Conservation (phyloP, 495 filamentous ascomycete species). For the Pseudomonodictys pantanalensis region DNA sequence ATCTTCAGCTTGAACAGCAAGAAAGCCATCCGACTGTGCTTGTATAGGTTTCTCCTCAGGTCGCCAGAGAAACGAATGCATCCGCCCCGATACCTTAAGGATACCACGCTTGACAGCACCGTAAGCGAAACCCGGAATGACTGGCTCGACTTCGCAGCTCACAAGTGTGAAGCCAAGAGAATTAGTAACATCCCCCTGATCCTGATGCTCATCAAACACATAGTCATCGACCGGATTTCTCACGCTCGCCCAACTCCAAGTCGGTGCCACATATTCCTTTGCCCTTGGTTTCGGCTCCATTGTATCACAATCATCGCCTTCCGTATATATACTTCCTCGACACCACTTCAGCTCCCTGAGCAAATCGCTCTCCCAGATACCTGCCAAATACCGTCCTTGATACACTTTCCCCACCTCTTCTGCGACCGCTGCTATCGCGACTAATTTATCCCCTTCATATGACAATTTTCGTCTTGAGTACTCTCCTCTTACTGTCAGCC, state of each 20-base stretch:
- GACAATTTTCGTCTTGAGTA: background rate
- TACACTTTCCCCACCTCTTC: background rate
- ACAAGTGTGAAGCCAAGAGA: background rate
- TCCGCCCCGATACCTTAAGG: background rate
- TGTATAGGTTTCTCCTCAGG: background rate
- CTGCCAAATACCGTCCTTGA: background rate
- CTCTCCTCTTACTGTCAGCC: background rate
- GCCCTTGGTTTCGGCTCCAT: background rate
- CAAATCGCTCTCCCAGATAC: background rate
- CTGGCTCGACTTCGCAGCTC: background rate
- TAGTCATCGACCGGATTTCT: background rate
- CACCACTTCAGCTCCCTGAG: background rate
- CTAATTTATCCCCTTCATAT: background rate
- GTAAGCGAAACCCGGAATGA: background rate
- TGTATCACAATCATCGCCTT: too few relatives aligned
- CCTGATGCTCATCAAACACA: background rate
- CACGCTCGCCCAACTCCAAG: background rate
- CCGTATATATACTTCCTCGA: too few relatives aligned
- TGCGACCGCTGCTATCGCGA: background rate
- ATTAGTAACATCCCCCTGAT: background rate
- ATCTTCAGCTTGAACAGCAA: too few relatives aligned
- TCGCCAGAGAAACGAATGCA: background rate
- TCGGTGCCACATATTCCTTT: background rate
- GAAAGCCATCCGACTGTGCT: too few relatives aligned
- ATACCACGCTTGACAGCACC: background rate